Evolutionary conservation across 305 asterid genomes (phyloP), one percentile per base, ranked within the genome.

Genomic region (Nicotiana rustica): DNA sequence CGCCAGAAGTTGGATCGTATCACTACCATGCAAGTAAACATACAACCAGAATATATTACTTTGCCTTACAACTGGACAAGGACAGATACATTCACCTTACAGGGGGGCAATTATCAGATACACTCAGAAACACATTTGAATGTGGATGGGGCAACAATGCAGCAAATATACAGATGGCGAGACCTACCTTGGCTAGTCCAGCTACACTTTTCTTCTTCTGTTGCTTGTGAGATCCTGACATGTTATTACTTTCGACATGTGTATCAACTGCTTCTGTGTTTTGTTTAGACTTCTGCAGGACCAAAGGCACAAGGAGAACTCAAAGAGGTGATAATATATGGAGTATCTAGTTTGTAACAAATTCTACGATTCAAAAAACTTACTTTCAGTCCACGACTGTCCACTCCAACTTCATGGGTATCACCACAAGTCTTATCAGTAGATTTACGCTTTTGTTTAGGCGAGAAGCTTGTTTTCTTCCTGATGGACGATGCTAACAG

Each of bases 111-210:
- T 21, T 52, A 75, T 29, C 64, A 75, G 80, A 52, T 75, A 52
- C 64, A 75, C 29, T 52, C 80, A 52, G 65, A 75, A 75, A 75
- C 64, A 52, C 9, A 41, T 75, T 38, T 49, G 33, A 52, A 29
- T 49, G 47, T 75, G 25, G 29, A 4, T 52, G 19, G 10, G 17
- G 47, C 38, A 29, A 75, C 25, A 52, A 52, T 14, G 82, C 70
- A 44, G 68, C 18, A 81, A 52, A 61, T 77, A 47, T 55, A 35
- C 47, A 75, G 47, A 73, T 73, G 71, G 62, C 78, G 10, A 44
- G 44, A 69, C 91, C 67, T 76, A 97, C 99, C 99, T 97, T 95
- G 80, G 89, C 92, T 85, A 92, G 85, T 83, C 93, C 93, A 62
- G 88, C 13, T 55, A 86, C 41, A 83, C 86, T 89, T 87, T 80